Percentiles rank a stretch among this genome's conserved stretches.
These are phyloP conservation scores for Coprinopsis strossmayeri DNA, from an alignment of 768 basidiomycete species.

Conservation along the genomic window DNA sequence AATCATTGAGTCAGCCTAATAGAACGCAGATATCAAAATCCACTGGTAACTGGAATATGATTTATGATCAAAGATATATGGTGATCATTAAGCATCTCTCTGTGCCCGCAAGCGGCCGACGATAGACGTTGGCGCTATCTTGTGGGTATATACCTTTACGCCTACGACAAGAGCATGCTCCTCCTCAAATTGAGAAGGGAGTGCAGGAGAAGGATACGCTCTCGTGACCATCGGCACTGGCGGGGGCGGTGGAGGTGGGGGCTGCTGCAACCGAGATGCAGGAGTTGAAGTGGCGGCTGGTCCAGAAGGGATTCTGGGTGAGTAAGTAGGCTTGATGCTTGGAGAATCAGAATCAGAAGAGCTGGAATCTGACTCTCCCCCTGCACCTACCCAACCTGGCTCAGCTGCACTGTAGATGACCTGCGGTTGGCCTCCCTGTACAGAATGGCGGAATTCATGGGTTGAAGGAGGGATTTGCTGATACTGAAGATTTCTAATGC, in stretches of 20 bases:
- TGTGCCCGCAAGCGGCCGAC: slow-evolving; percentile 16
- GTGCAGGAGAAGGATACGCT: not conserved
- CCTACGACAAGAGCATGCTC: slow-evolving; percentile 22
- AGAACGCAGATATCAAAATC: no score
- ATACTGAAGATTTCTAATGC: no score
- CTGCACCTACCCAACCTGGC: not conserved
- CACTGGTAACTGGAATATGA: no score
- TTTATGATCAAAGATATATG: no score
- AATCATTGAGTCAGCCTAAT: no score
- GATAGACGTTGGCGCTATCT: slow-evolving; percentile 17
- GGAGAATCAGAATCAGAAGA: not conserved
- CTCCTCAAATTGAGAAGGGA: slow-evolving; percentile 17
- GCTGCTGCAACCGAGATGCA: not conserved
- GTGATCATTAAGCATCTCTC: not conserved
- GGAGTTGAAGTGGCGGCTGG: not conserved
- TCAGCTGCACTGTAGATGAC: not conserved
- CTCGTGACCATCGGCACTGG: not conserved
- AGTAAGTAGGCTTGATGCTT: not conserved
- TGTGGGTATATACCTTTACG: slow-evolving; percentile 21
- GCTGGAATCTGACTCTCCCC: not conserved
- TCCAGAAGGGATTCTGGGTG: not conserved
- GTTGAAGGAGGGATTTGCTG: no score
- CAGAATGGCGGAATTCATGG: no score
- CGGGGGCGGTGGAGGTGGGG: slow-evolving; percentile 1
- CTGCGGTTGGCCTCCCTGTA: not conserved